phyloP scores from a whole-genome alignment of 2,329 filamentous ascomycete genomes.

The Delphinella strobiligena region DNA sequence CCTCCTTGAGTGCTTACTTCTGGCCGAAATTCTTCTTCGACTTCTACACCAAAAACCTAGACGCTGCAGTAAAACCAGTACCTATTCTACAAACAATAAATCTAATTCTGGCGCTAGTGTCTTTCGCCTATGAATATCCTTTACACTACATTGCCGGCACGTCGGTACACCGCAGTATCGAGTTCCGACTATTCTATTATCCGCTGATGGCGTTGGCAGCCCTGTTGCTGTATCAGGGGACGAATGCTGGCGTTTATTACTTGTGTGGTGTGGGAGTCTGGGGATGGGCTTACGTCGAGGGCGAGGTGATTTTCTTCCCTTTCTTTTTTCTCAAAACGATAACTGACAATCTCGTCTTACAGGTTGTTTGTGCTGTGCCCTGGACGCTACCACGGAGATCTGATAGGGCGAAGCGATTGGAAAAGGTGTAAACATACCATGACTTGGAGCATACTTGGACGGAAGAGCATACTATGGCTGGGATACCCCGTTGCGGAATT shows the following conservation, averaged over 20 bases:
- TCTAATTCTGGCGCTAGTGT: conserved; percentile 63
- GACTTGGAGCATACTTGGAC: too few species aligned
- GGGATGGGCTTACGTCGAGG: conserved; percentile 95
- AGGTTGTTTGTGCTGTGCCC: conserved; percentile 37
- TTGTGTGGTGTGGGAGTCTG: conserved; percentile 74
- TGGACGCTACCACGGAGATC: conserved; percentile 31
- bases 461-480: too few species aligned
- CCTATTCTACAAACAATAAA: conserved; percentile 86
- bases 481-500: too few species aligned
- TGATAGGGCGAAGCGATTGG: conserved; percentile 1
- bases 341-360: background rate
- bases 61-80: conserved; percentile 74
- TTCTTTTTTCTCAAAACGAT: too few species aligned
- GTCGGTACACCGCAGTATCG: conserved; percentile 72
- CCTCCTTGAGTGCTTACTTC: conserved; percentile 79
- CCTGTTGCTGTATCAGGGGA: conserved; percentile 78
- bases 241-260: conserved; percentile 88
- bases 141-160: conserved; percentile 65
- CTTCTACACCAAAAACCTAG: conserved; percentile 82
- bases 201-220: conserved; percentile 66
- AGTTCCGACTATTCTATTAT: conserved; percentile 69
- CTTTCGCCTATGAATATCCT: conserved; percentile 86
- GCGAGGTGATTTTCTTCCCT: conserved; percentile 61
- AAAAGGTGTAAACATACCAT: conserved; percentile 5
- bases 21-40: conserved; percentile 99